phyloP scores from a whole-genome alignment of 1,139 yeast genomes.

The Magnusiomyces sp. region DNA sequence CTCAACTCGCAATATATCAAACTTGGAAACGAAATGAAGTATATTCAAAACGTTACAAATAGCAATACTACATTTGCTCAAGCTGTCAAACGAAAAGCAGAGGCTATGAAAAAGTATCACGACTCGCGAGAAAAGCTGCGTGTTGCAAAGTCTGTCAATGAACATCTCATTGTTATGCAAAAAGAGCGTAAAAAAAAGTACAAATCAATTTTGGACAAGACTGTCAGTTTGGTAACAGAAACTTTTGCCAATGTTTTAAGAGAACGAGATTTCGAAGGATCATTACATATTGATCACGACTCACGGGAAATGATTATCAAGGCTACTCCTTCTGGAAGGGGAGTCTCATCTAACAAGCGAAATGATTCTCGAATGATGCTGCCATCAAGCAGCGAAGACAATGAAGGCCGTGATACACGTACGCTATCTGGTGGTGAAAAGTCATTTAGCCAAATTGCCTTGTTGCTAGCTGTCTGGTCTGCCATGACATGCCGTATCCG shows the following conservation, averaged over 20 bases:
- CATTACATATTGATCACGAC: conserved; percentile 51
- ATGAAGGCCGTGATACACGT: conserved; percentile 61
- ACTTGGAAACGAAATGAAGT: no score
- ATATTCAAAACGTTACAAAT: background rate
- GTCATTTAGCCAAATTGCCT: conserved; percentile 84
- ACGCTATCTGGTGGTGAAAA: conserved; percentile 96
- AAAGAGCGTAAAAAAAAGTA: conserved; percentile 23
- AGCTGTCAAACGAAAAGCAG: no score
- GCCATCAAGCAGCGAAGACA: conserved; percentile 33
- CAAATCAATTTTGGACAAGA: conserved; percentile 15
- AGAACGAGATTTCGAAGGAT: conserved; percentile 66
- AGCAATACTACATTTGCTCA: background rate
- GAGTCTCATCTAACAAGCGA: conserved; percentile 41
- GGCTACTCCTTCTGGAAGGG: conserved; percentile 31
- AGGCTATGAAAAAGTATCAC: no score
- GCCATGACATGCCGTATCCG: conserved; percentile 81
- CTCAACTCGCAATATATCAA: no score
- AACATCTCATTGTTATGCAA: conserved; percentile 17
- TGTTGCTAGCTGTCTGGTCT: conserved; percentile 85
- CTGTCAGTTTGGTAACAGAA: conserved; percentile 6
- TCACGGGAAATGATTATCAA: conserved; percentile 31
- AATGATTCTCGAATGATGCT: background rate
- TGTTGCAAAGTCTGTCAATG: conserved; percentile 31
- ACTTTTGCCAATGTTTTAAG: no score
- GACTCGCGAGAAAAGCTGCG: no score